Conservation (phyloP, 2,329 filamentous ascomycete genomes). For the Penicillium sp. region DNA sequence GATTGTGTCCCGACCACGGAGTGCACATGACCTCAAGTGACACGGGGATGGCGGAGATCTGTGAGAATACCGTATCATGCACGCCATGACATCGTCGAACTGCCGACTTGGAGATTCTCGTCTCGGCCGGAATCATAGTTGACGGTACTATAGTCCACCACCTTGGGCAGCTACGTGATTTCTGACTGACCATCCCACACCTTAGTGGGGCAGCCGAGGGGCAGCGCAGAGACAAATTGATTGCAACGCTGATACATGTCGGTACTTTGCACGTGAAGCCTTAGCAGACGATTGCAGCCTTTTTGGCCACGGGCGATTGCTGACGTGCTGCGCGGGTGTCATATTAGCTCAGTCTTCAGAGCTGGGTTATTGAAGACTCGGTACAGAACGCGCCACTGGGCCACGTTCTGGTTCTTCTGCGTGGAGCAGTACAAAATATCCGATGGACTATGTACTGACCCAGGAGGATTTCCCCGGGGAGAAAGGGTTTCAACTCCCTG, state of each 20-base stretch:
- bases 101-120: constrained; percentile 8
- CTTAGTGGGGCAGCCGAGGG: neutral
- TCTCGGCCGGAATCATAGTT: constrained; percentile 8
- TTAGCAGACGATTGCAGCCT: neutral
- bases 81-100: constrained; percentile 10
- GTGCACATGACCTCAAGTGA: neutral
- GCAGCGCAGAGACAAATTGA: constrained; percentile 5
- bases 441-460: neutral
- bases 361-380: neutral
- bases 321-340: neutral
- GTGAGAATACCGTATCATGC: constrained; percentile 5
- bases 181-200: neutral
- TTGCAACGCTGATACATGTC: constrained; percentile 16
- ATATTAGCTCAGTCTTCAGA: neutral
- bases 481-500: neutral
- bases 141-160: neutral
- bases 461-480: constrained; percentile 1
- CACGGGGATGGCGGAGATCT: constrained; percentile 17
- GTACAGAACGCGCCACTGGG: neutral
- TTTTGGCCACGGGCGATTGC: neutral
- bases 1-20: constrained; percentile 7
- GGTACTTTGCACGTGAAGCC: constrained; percentile 21
- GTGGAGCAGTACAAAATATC: neutral
- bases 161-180: neutral
- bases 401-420: neutral